Percentiles rank a stretch among this genome's conserved stretches.
Conservation (phyloP, 2,329 filamentous ascomycete species). For the Neoscytalidium dimidiatum region DNA sequence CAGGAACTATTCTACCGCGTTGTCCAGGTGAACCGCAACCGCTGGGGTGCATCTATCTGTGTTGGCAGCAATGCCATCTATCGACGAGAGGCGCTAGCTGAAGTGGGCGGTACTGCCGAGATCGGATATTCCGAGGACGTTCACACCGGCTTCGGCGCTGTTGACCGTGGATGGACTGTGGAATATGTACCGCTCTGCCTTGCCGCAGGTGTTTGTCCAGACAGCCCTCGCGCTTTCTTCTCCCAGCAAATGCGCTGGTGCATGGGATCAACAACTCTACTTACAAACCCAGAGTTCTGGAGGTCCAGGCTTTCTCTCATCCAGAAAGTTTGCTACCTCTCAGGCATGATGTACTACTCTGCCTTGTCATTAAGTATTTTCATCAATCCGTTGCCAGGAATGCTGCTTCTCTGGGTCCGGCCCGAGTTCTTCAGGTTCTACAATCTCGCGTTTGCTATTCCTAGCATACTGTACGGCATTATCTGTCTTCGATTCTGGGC, state of each 20-base stretch:
- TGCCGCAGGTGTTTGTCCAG: slow-evolving; percentile 47
- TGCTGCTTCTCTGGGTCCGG: slow-evolving; percentile 42
- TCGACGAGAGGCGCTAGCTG: slow-evolving; percentile 40
- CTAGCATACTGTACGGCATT: slow-evolving; percentile 43
- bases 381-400: slow-evolving; percentile 44
- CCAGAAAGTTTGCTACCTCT: slow-evolving; percentile 47
- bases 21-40: slow-evolving; percentile 45
- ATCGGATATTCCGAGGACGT: slow-evolving; percentile 49
- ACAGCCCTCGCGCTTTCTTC: slow-evolving; percentile 46
- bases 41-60: slow-evolving; percentile 46
- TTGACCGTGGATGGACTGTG: slow-evolving; percentile 47
- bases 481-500: slow-evolving; percentile 45
- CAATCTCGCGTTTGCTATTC: slow-evolving; percentile 47
- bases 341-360: slow-evolving; percentile 44
- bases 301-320: slow-evolving; percentile 39
- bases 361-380: slow-evolving; percentile 45
- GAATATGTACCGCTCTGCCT: slow-evolving; percentile 45
- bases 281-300: slow-evolving; percentile 43
- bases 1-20: slow-evolving; percentile 49
- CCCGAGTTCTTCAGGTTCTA: slow-evolving; percentile 47
- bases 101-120: slow-evolving; percentile 45
- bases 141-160: slow-evolving; percentile 47
- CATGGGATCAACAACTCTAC: slow-evolving; percentile 27
- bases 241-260: slow-evolving; percentile 50
- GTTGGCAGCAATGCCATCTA: slow-evolving; percentile 48